Evolutionary conservation across 106 monocot genomes (phyloP).

Genomic region (Allium cepa): DNA sequence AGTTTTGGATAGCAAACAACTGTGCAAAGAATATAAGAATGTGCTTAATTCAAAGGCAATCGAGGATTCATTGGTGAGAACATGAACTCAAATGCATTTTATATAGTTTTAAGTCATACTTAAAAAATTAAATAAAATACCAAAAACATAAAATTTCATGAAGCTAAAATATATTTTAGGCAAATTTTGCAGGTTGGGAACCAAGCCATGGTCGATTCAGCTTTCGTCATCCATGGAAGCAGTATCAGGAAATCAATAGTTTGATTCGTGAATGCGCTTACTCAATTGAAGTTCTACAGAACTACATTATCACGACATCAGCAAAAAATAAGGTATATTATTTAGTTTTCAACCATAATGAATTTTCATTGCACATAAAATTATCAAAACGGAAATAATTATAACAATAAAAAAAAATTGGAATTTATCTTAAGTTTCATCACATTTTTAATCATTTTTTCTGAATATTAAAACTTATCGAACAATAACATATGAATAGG

Average conservation of each 20-base stretch:
- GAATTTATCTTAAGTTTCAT: not conserved
- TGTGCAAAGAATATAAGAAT: constrained; percentile 34
- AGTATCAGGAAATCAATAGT: constrained; percentile 51
- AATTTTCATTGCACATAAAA: not conserved
- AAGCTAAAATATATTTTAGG: constrained; percentile 16
- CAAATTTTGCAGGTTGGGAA: constrained; percentile 70
- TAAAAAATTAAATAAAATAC: not conserved
- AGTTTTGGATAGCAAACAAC: constrained; percentile 20
- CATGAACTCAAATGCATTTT: not conserved
- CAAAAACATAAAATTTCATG: not conserved
- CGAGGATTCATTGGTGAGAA: constrained; percentile 44
- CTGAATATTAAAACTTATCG: not conserved
- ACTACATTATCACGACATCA: constrained; percentile 9
- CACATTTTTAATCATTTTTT: not conserved
- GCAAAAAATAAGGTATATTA: not conserved
- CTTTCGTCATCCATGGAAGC: constrained; percentile 56
- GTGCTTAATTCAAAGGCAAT: constrained; percentile 62
- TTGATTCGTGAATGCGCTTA: constrained; percentile 35
- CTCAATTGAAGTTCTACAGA: constrained; percentile 38
- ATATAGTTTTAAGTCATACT: not conserved
- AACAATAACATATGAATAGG: not conserved
- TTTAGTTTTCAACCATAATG: not conserved
- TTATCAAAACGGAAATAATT: too few species aligned
- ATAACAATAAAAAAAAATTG: not conserved
- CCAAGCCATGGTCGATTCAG: constrained; percentile 48